Conservation (phyloP, 179 eudicot species). For the Sideroxylon spinosum region DNA sequence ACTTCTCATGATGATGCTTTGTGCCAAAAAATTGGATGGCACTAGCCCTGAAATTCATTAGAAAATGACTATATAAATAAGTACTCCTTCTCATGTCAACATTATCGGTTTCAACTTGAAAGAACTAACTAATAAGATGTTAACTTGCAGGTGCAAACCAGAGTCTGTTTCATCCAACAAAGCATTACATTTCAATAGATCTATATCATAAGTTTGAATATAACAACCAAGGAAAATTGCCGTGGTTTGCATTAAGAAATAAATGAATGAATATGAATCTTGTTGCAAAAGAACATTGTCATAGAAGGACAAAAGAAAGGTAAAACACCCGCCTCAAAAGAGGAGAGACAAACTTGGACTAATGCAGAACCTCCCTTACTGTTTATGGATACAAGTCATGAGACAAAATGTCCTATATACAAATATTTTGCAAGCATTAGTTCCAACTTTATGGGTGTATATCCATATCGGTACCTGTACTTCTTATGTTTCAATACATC, state of each 20-base stretch:
- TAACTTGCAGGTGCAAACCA: background rate
- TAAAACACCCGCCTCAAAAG: too few species aligned
- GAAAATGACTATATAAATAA: background rate
- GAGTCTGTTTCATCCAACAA: background rate
- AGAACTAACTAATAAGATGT: background rate
- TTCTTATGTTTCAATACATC: too few species aligned
- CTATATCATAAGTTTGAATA: background rate
- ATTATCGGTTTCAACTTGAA: background rate
- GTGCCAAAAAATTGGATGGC: conserved; percentile 95
- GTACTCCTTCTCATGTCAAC: background rate
- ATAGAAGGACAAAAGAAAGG: background rate
- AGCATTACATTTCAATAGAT: background rate
- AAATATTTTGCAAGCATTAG: too few species aligned
- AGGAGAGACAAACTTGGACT: too few species aligned
- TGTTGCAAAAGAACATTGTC: background rate
- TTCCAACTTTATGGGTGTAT: too few species aligned
- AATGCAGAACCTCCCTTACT: too few species aligned
- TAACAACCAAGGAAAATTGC: conserved; percentile 6
- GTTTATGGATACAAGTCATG: too few species aligned
- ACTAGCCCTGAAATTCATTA: conserved; percentile 69
- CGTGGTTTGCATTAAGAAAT: background rate
- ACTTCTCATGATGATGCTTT: conserved; percentile 91
- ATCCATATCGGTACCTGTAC: too few species aligned
- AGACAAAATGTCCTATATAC: too few species aligned
- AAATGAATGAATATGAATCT: background rate